A percentile compares a stretch with the other conserved stretches of the same genome.
Conservation (phyloP, 1,284 basidiomycete species). For the Xerocomus minutiporus region DNA sequence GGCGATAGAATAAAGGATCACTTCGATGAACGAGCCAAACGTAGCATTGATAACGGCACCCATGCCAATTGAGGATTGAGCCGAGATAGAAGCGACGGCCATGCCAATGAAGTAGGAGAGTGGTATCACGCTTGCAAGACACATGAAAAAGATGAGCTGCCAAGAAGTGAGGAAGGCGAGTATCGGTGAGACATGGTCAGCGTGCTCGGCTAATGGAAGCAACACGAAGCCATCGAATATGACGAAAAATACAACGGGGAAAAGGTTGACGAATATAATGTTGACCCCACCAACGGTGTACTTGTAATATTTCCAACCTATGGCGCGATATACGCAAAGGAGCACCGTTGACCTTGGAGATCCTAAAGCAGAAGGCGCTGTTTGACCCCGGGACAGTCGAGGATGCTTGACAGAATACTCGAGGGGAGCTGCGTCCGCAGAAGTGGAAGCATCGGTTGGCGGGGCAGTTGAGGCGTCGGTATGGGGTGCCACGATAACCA, state of each 20-base stretch:
- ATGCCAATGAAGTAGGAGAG: slow-evolving; percentile 99
- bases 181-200: slow-evolving; percentile 60
- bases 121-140: slow-evolving; percentile 91
- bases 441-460: slow-evolving; percentile 15
- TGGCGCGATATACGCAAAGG: slow-evolving; percentile 91
- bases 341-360: slow-evolving; percentile 79
- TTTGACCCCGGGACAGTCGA: slow-evolving; percentile 64
- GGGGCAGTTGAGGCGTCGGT: slow-evolving; percentile 21
- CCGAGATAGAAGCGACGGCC: slow-evolving; percentile 98
- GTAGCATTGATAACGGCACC: slow-evolving; percentile 99
- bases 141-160: slow-evolving; percentile 80
- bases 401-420: slow-evolving; percentile 55
- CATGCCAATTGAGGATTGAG: slow-evolving; percentile 98
- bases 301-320: slow-evolving; percentile 95
- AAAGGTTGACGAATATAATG: slow-evolving; percentile 95
- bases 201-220: slow-evolving; percentile 62
- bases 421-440: slow-evolving; percentile 24
- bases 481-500: slow-evolving; percentile 48
- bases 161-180: slow-evolving; percentile 71
- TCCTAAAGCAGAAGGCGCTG: slow-evolving; percentile 64
- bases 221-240: slow-evolving; percentile 91
- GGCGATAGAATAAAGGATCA: slow-evolving; percentile 90
- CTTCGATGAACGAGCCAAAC: slow-evolving; percentile 97
- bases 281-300: slow-evolving; percentile 99
- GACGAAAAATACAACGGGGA: slow-evolving; percentile 92